Evolutionary conservation across 371 early-diverging fungal species (phyloP), one percentile per base, ranked within the genome.

Genomic region (Smittium culicis): DNA sequence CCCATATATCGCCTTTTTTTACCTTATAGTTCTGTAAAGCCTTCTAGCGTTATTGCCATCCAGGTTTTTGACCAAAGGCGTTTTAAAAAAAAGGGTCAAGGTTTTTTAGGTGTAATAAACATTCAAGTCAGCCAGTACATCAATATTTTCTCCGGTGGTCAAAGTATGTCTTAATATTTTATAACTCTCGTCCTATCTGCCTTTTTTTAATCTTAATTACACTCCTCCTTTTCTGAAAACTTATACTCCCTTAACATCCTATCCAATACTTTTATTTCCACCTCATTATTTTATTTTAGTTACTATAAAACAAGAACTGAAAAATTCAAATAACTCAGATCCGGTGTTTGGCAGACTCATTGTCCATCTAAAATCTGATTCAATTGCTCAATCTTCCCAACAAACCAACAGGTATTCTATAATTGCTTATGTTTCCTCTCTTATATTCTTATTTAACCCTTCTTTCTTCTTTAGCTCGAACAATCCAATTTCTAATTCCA

Each of bases 51-150:
- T 16, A 81, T 96, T 66, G 86, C 93, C 0, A 87, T 94, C 35
- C 94, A 97, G 77, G 87, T 97, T 29, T 97, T 94, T 81, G 98
- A 97, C 78, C 94, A 94, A 79, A 85, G 88, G 73, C 92, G 92
- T 74, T 94, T 90, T 76, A 93, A 93, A 79, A 92, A 89, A 82
- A 71, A 72, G 59, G 88, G 85, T 73, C 95, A 95, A 77, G 96
- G 98, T 0, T 94, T 94, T 74, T 78, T 97, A 28, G 98, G 98
- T 33, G 92, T 93, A 30, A 83, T 93, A 66, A 93, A 92, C 71
- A 81, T 94, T 16, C 83, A 87, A 71, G 83, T 94, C 69, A 81
- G 85, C 66, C 82, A 82, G 70, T 82, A 94, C 29, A 84, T 95
- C 72, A 87, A 94, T 69, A 65, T 77, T 17, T 69, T 69, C 16